These are phyloP conservation scores for Lotmaria passim DNA, from an alignment of 208 protist genomes.

Conservation along the genomic window DNA sequence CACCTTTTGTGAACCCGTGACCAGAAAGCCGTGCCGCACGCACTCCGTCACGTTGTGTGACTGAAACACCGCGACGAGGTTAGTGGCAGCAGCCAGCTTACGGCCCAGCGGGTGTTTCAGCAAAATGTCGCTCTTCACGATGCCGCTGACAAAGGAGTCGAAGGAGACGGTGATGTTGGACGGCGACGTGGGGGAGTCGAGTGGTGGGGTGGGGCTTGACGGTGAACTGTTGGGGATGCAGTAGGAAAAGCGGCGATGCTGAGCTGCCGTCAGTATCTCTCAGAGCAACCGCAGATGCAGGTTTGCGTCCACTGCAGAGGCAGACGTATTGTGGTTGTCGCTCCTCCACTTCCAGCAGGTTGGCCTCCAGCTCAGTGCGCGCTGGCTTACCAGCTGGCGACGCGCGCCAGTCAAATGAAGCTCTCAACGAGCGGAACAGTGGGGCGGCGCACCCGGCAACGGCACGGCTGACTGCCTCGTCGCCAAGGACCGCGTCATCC, in stretches of 20 bases:
- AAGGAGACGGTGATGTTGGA: slow-evolving; percentile 67
- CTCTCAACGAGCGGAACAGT: slow-evolving; percentile 14
- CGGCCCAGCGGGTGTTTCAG: slow-evolving; percentile 82
- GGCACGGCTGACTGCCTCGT: slow-evolving; percentile 14
- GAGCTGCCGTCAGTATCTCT: background rate
- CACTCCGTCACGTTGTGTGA: slow-evolving; percentile 81
- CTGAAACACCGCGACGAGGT: slow-evolving; percentile 76
- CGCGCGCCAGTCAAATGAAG: slow-evolving; percentile 14
- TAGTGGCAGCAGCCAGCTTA: slow-evolving; percentile 78
- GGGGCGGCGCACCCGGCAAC: slow-evolving; percentile 24
- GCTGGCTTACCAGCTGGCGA: background rate
- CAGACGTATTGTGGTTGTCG: slow-evolving; percentile 22
- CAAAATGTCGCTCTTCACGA: slow-evolving; percentile 82
- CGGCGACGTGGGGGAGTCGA: slow-evolving; percentile 17
- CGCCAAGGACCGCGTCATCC: background rate
- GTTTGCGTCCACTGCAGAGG: slow-evolving; percentile 12
- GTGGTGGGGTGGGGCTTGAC: too few relatives aligned
- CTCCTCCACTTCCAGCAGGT: slow-evolving; percentile 2
- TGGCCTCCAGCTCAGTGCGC: background rate
- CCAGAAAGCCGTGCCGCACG: too few relatives aligned
- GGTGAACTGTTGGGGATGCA: too few relatives aligned
- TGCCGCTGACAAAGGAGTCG: slow-evolving; percentile 81
- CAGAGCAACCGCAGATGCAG: background rate
- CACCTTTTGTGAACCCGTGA: slow-evolving; percentile 62
- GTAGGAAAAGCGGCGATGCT: slow-evolving; percentile 17